Conservation (phyloP, 768 basidiomycete genomes). For the Mrakia blollopis region DNA sequence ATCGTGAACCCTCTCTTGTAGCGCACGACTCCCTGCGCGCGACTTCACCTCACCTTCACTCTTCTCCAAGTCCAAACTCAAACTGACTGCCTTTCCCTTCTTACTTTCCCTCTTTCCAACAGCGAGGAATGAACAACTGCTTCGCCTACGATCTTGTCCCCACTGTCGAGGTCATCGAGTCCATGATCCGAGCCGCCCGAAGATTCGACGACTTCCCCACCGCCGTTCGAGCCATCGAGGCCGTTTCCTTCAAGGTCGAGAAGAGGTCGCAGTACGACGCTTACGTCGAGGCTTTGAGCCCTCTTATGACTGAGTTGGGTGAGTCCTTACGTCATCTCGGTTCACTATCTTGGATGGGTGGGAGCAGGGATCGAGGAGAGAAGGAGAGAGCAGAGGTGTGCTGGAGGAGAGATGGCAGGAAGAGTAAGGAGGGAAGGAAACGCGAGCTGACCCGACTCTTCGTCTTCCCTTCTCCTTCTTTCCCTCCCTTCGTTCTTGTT, state of each 20-base stretch:
- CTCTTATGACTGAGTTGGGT: conserved; percentile 89
- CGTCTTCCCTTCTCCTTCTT: not conserved
- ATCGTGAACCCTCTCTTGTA: too few relatives aligned
- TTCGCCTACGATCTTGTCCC: conserved; percentile 98
- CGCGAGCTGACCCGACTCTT: not conserved
- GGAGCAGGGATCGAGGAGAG: too few relatives aligned
- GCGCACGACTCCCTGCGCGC: too few relatives aligned
- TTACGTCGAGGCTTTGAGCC: conserved; percentile 85
- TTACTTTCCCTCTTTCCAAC: conserved; percentile 40
- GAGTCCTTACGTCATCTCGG: conserved; percentile 37
- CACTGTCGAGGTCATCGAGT: conserved; percentile 73
- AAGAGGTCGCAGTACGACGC: conserved; percentile 91
- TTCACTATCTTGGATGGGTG: too few relatives aligned
- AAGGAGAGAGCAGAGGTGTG: too few relatives aligned
- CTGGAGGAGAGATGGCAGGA: not conserved
- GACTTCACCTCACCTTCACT: not conserved
- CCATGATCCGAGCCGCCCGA: conserved; percentile 77
- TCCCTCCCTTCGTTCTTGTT: not conserved
- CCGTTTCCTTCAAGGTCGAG: conserved; percentile 94
- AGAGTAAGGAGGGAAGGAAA: not conserved
- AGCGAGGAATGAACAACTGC: conserved; percentile 98
- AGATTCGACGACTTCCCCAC: conserved; percentile 96
- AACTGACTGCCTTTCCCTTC: not conserved
- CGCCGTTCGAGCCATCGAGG: conserved; percentile 92
- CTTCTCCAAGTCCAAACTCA: not conserved